phyloP scores from a whole-genome alignment of 2,329 filamentous ascomycete genomes.

The Neofusicoccum cordaticola region DNA sequence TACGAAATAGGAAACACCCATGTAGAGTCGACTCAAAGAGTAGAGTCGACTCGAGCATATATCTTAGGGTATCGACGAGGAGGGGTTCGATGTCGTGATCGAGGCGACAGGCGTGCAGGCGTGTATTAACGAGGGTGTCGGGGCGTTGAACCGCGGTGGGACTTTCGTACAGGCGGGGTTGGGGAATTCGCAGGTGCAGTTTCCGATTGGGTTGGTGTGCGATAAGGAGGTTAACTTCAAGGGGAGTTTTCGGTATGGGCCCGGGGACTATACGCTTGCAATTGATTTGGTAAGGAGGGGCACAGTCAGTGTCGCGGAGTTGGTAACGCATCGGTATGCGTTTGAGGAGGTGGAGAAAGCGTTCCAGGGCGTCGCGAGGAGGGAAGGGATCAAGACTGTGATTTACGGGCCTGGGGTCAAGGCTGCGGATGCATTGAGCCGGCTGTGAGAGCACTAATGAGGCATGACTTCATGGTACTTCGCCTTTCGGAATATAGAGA shows the following conservation, averaged over 20 bases:
- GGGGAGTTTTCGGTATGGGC: conserved; percentile 29
- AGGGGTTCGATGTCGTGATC: conserved; percentile 22
- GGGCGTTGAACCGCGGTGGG: conserved; percentile 21
- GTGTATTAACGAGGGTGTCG: conserved; percentile 22
- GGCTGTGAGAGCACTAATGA: background rate
- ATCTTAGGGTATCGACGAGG: background rate
- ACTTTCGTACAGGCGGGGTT: conserved; percentile 26
- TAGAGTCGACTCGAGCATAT: too few relatives aligned
- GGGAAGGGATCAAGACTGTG: conserved; percentile 25
- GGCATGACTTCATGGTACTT: too few relatives aligned
- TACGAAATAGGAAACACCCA: too few relatives aligned
- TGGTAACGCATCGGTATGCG: conserved; percentile 22
- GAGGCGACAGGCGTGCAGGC: conserved; percentile 25
- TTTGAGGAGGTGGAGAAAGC: conserved; percentile 23
- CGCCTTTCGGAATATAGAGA: too few relatives aligned
- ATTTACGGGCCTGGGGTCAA: conserved; percentile 23
- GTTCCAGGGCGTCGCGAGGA: conserved; percentile 20
- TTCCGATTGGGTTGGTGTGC: conserved; percentile 27
- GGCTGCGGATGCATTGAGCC: background rate
- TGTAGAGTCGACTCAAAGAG: too few relatives aligned
- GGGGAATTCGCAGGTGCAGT: conserved; percentile 20
- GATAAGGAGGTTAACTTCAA: conserved; percentile 27
- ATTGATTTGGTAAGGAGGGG: conserved; percentile 21
- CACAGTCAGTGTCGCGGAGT: conserved; percentile 19
- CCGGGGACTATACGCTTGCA: conserved; percentile 27